Evolutionary conservation across 495 filamentous ascomycete species (phyloP).

Genomic region (Podospora australis): DNA sequence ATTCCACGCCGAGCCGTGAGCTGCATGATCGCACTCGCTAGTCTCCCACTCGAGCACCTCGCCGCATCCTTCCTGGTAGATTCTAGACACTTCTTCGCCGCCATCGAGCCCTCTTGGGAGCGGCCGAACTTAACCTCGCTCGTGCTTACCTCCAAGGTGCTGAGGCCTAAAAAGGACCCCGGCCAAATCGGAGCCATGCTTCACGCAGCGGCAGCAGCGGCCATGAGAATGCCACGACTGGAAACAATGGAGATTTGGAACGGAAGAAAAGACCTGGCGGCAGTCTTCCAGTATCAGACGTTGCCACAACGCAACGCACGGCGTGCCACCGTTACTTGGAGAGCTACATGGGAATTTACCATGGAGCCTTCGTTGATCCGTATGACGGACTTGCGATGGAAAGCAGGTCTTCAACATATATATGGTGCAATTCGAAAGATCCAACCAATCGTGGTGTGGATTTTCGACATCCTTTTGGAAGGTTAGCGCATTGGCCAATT

Average conservation of each 20-base stretch:
- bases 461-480: too few species aligned
- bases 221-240: constrained; percentile 31
- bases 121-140: constrained; percentile 31
- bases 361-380: constrained; percentile 20
- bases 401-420: too few species aligned
- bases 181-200: constrained; percentile 26
- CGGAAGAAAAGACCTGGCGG: constrained; percentile 28
- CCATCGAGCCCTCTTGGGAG: constrained; percentile 28
- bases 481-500: too few species aligned
- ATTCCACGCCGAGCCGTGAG: constrained; percentile 21
- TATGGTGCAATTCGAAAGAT: too few species aligned
- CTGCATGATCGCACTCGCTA: constrained; percentile 22
- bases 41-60: constrained; percentile 31
- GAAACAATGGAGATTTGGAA: constrained; percentile 39
- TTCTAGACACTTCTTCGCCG: constrained; percentile 30
- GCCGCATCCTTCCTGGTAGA: constrained; percentile 33
- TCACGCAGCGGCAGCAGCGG: constrained; percentile 26
- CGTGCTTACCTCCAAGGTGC: constrained; percentile 27
- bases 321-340: constrained; percentile 28
- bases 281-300: constrained; percentile 30
- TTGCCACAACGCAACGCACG: constrained; percentile 10
- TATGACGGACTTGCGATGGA: too few species aligned
- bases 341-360: constrained; percentile 31
- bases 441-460: too few species aligned
- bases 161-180: constrained; percentile 20